Base-by-base conservation (phyloP, 2,329 filamentous ascomycete genomes). In the Sclerotinia glacialis region DNA sequence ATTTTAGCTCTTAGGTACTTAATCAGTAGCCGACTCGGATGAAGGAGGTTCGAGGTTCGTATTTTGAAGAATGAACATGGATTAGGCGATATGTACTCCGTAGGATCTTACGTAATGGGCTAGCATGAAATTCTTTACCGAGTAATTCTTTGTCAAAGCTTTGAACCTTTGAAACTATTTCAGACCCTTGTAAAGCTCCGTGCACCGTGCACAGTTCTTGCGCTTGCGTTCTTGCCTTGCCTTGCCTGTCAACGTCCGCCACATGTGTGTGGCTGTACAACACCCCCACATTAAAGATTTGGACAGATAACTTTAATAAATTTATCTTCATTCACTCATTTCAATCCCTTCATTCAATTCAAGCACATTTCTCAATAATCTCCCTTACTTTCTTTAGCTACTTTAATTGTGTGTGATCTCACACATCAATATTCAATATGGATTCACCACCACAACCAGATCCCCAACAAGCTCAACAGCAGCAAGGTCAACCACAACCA, bases 221-320 rank as follows among this genome's bases (percentile, higher is more conserved):
- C n/a, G n/a, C 50, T 31, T 53, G 50, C 28, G 37, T 40, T 40
- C 50, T 21, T 53, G 50, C 18, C 56, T 28, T 47, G 18, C 31
- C 47, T 23, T 47, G 21, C 40, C 56, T 60, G 28, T 47, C n/a
- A 55, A 1, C 53, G 31, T 55, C 53, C 53, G 53, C 53, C 53
- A 55, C 53, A 55, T 55, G 1, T 55, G 1, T 55, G 53, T 55
- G 53, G 53, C 53, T 37, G 53, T 55, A 55, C 14, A 37, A 40
- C 53, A 21, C 31, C 21, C 21, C 52, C 52, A 26, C 31, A 55
- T n/a, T 18, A 55, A 60, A 49, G 58, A 60, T 34, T 46, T 59
- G 44, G 28, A 60, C 44, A 60, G 44, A 60, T 60, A 60, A 60
- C 28, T 60, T 60, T 49, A 60, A 49, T 49, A 34, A 69, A 68